These are phyloP conservation scores for Yarrowia deformans DNA, from an alignment of 805 yeast species.

Conservation along the genomic window DNA sequence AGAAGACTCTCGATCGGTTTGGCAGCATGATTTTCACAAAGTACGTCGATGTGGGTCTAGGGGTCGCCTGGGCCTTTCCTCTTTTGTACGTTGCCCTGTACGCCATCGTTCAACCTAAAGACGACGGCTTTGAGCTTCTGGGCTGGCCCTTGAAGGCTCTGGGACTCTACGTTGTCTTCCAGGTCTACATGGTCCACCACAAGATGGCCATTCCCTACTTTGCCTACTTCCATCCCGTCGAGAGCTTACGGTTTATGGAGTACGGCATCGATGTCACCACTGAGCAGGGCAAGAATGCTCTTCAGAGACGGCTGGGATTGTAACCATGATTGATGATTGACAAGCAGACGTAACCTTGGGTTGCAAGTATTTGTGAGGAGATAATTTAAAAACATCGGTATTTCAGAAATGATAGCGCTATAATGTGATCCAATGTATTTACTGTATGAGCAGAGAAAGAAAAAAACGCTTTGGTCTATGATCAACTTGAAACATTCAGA, in stretches of 20 bases:
- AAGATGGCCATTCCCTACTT: slow-evolving; percentile 27
- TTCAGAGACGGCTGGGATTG: slow-evolving; percentile 19
- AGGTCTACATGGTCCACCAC: slow-evolving; percentile 1
- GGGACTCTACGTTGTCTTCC: slow-evolving; percentile 4
- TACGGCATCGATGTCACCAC: slow-evolving; percentile 14
- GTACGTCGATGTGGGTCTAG: slow-evolving; percentile 24
- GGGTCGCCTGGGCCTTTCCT: slow-evolving; percentile 20
- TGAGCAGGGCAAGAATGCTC: slow-evolving; percentile 24
- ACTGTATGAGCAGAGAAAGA: no score
- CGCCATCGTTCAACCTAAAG: slow-evolving; percentile 27
- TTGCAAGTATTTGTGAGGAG: background rate
- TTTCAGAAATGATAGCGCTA: no score
- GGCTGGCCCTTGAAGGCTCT: slow-evolving; percentile 23
- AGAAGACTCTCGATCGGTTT: slow-evolving; percentile 19
- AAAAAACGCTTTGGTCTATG: no score
- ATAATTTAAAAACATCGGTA: background rate
- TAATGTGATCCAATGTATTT: no score
- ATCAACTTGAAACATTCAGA: no score
- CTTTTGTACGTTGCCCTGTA: slow-evolving; percentile 14
- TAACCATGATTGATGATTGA: no score
- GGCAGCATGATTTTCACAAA: slow-evolving; percentile 26
- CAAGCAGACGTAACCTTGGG: background rate
- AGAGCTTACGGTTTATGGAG: slow-evolving; percentile 34
- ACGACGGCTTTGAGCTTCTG: slow-evolving; percentile 29
- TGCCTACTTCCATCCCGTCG: slow-evolving; percentile 17